Evolutionary conservation across 139 green algal genomes (phyloP), one percentile per base, ranked within the genome.

Genomic region (Micromonas commoda): DNA sequence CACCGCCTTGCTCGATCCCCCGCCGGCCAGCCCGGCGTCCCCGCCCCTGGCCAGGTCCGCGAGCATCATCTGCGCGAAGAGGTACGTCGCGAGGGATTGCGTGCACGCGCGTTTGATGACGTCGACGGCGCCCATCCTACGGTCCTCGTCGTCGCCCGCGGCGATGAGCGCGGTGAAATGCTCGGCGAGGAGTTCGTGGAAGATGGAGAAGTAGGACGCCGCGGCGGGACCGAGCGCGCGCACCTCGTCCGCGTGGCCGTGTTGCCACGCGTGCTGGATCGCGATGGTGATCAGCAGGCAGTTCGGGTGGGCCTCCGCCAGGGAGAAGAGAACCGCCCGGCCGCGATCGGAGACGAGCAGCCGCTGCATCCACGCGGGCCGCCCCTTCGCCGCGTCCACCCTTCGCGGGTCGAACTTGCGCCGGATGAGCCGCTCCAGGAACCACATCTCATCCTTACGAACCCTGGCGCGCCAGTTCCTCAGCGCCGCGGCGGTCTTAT

Each of bases 261-360:
- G 37, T 32, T 61, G 37, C 68, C 68, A 75, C 35, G 68, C 68
- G 68, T 75, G 68, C 38, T 75, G 68, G 53, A 75, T 75, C 68
- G 68, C 68, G 37, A 38, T 61, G 23, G 37, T 33, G 33, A 75
- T 75, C 34, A 75, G 29, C 34, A 75, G 53, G 29, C 37, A 75
- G 53, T 75, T 75, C 37, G 37, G 68, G 33, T 75, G 31, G 23
- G n/a, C 29, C 24, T 75, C 68, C 1, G 68, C 68, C 21, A 75
- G 38, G 23, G 37, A 32, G 29, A 75, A 75, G 34, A 75, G 29
- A 35, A 75, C n/a, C 19, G 68, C 68, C 20, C 68, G 37, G 13
- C 68, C 34, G 31, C 68, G 37, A 34, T 75, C 68, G 37, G 26
- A 53, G 24, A 13, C 6, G 6, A 75, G 53, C 52, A 75, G n/a